Evolutionary conservation across 1,284 basidiomycete genomes (phyloP).

Genomic region (Boletus mariae): DNA sequence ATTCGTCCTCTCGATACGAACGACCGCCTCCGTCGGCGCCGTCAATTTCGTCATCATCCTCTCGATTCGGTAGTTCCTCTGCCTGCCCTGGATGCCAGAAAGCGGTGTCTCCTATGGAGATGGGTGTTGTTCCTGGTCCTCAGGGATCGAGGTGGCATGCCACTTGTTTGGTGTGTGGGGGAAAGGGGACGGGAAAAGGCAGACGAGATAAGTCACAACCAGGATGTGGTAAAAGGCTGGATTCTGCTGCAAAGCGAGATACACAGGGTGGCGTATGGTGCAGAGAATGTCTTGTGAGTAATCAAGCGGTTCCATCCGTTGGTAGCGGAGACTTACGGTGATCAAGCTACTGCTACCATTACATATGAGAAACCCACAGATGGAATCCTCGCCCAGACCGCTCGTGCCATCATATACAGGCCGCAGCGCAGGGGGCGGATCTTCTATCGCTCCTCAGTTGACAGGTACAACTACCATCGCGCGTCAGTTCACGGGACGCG

Average conservation of each 20-base stretch:
- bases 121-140: slow-evolving; percentile 77
- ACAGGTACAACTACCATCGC: slow-evolving; percentile 72
- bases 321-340: slow-evolving; percentile 7
- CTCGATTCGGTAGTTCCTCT: slow-evolving; percentile 63
- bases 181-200: slow-evolving; percentile 45
- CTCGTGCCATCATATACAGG: slow-evolving; percentile 48
- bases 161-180: slow-evolving; percentile 73
- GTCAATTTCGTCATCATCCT: slow-evolving; percentile 38
- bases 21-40: slow-evolving; percentile 41
- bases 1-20: slow-evolving; percentile 46
- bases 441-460: slow-evolving; percentile 46
- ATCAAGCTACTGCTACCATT: slow-evolving; percentile 55
- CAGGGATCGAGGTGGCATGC: slow-evolving; percentile 76
- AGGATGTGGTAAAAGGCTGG: slow-evolving; percentile 77
- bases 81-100: slow-evolving; percentile 70
- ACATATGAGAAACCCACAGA: slow-evolving; percentile 41
- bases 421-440: slow-evolving; percentile 31
- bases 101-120: slow-evolving; percentile 74
- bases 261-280: slow-evolving; percentile 73
- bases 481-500: slow-evolving; percentile 68
- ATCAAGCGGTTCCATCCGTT: slow-evolving; percentile 5
- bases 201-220: slow-evolving; percentile 54
- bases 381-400: slow-evolving; percentile 44
- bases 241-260: slow-evolving; percentile 77
- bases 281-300: slow-evolving; percentile 71